Percentiles rank a stretch among this genome's conserved stretches.
Conservation (phyloP, 2,329 filamentous ascomycete genomes). For the Scopulariopsis brevicaulis region DNA sequence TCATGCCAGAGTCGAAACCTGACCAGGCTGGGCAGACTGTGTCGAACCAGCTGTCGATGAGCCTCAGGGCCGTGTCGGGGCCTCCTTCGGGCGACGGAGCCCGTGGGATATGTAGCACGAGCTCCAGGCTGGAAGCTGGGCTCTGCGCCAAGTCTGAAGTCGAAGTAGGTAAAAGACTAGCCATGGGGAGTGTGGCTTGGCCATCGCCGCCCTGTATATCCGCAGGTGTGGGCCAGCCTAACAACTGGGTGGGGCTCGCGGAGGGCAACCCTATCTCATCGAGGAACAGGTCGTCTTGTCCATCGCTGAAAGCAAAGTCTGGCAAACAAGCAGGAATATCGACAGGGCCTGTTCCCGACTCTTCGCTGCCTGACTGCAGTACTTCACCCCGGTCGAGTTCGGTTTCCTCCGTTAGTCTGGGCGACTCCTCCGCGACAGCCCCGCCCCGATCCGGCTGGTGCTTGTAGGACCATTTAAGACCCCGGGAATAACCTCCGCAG, state of each 20-base stretch:
- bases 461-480: not conserved
- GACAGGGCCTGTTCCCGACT: not conserved
- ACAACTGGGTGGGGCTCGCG: not conserved
- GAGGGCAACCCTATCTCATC: not conserved
- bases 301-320: not conserved
- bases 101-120: not conserved
- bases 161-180: not conserved
- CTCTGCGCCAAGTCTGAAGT: not conserved
- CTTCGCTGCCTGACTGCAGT: not conserved
- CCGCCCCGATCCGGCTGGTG: not conserved
- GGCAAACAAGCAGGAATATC: not conserved
- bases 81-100: not conserved
- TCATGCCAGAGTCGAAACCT: not conserved
- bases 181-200: not conserved
- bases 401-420: not conserved
- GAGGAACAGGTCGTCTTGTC: not conserved
- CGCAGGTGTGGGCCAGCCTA: not conserved
- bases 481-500: not conserved
- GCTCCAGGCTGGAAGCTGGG: not conserved
- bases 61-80: not conserved
- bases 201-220: not conserved
- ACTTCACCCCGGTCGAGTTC: not conserved
- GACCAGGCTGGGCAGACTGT: not conserved
- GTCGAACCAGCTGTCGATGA: not conserved
- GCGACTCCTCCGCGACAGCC: not conserved